Evolutionary conservation across 2,329 filamentous ascomycete species (phyloP).

Genomic region (Elsinoe ampelina): DNA sequence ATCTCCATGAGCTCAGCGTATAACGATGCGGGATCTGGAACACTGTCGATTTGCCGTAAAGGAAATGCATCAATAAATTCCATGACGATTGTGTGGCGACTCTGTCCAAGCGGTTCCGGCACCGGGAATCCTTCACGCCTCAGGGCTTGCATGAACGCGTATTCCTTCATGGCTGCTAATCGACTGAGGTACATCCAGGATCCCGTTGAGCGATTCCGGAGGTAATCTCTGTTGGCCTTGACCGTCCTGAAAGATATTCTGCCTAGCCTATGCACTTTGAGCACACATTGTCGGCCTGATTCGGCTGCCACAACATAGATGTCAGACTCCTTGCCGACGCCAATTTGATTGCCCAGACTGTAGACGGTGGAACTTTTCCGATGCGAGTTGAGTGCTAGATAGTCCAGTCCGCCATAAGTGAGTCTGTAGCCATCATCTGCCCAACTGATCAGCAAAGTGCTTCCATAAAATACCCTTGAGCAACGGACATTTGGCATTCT

Average conservation of each 20-base stretch:
- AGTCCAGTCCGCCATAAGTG: slow-evolving; percentile 94
- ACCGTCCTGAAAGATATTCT: slow-evolving; percentile 95
- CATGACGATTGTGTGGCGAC: slow-evolving; percentile 95
- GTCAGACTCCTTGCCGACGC: slow-evolving; percentile 95
- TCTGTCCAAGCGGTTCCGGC: slow-evolving; percentile 78
- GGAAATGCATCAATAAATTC: slow-evolving; percentile 85
- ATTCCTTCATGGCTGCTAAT: slow-evolving; percentile 88
- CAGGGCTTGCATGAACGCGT: slow-evolving; percentile 84
- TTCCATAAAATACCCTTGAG: neutral
- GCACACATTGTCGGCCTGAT: slow-evolving; percentile 64
- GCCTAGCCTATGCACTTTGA: slow-evolving; percentile 93
- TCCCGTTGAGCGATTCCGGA: slow-evolving; percentile 67
- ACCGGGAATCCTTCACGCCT: slow-evolving; percentile 79
- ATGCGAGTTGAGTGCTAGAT: slow-evolving; percentile 88
- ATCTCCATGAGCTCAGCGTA: slow-evolving; percentile 87
- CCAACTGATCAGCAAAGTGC: slow-evolving; percentile 1
- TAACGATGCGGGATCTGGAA: slow-evolving; percentile 73
- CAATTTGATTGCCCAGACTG: slow-evolving; percentile 87
- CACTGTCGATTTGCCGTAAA: slow-evolving; percentile 73
- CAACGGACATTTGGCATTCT: slow-evolving; percentile 71
- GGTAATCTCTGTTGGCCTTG: slow-evolving; percentile 91
- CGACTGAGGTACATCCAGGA: slow-evolving; percentile 98
- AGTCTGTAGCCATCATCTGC: slow-evolving; percentile 85
- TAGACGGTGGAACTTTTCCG: slow-evolving; percentile 72
- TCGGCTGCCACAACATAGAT: slow-evolving; percentile 88